phyloP scores from a whole-genome alignment of 148 eudicot genomes.

The Silene latifolia region DNA sequence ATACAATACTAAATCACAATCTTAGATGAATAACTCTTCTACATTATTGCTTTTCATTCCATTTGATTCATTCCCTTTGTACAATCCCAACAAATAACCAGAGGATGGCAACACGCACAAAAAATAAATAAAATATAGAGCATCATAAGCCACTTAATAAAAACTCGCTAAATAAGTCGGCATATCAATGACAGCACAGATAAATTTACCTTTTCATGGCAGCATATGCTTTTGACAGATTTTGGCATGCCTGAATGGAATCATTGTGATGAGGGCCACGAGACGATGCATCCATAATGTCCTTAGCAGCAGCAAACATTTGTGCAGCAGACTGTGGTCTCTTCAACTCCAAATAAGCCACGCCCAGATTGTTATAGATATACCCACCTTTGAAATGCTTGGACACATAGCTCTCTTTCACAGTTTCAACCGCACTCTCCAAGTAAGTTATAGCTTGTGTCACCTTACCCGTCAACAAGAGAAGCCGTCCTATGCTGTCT shows the following conservation, averaged over 20 bases:
- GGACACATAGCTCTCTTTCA: conserved; percentile 81
- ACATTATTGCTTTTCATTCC: no score
- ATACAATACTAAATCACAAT: neutral
- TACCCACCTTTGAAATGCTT: conserved; percentile 86
- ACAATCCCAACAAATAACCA: neutral
- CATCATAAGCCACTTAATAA: neutral
- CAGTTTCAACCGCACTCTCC: conserved; percentile 77
- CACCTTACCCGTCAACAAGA: conserved; percentile 77
- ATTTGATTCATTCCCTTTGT: neutral
- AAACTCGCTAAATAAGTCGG: neutral
- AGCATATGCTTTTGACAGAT: conserved; percentile 88
- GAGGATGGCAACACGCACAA: neutral
- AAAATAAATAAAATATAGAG: neutral
- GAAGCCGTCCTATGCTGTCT: conserved; percentile 83
- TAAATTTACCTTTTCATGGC: conserved; percentile 77
- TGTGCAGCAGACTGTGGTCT: conserved; percentile 95
- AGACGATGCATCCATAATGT: conserved; percentile 83
- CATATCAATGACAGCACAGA: conserved; percentile 4
- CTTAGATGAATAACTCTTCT: neutral
- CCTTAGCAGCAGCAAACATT: conserved; percentile 87
- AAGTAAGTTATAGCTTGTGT: conserved; percentile 63
- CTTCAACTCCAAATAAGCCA: conserved; percentile 92
- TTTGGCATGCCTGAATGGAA: conserved; percentile 78
- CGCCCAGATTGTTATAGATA: conserved; percentile 86
- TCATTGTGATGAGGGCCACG: conserved; percentile 88